A percentile compares a stretch with the other conserved stretches of the same genome.
Conservation (phyloP, 2,329 filamentous ascomycete species). For the Clonostachys rosea region DNA sequence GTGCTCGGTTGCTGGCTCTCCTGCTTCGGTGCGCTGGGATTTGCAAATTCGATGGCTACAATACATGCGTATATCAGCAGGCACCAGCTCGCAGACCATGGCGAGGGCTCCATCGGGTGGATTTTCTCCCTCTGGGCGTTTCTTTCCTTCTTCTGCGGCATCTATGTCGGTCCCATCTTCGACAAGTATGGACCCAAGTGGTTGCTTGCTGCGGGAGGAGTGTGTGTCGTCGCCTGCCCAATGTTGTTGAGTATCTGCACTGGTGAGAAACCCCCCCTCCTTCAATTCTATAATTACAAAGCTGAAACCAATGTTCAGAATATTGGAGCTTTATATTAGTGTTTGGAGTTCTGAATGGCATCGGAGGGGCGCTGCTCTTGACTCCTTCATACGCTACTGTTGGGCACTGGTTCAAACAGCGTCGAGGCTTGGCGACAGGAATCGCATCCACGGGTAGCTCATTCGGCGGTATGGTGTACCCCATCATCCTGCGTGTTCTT, state of each 20-base stretch:
- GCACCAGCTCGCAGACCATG: slow-evolving; percentile 66
- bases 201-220: slow-evolving; percentile 61
- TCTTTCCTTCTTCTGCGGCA: slow-evolving; percentile 74
- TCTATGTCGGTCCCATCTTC: slow-evolving; percentile 79
- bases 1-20: slow-evolving; percentile 67
- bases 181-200: slow-evolving; percentile 67
- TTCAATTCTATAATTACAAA: no score
- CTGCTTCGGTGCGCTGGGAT: slow-evolving; percentile 59
- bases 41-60: slow-evolving; percentile 50
- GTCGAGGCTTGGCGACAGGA: slow-evolving; percentile 50
- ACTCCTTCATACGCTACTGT: slow-evolving; percentile 21
- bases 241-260: slow-evolving; percentile 66
- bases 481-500: slow-evolving; percentile 2
- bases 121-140: slow-evolving; percentile 82
- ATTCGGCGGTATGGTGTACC: slow-evolving; percentile 35
- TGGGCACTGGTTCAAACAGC: slow-evolving; percentile 49
- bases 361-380: neutral
- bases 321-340: slow-evolving; percentile 2
- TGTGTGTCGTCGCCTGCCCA: slow-evolving; percentile 56
- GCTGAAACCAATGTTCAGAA: no score
- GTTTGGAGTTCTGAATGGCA: slow-evolving; percentile 4
- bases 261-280: neutral
- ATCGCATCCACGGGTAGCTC: slow-evolving; percentile 49
- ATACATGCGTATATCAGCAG: slow-evolving; percentile 73
- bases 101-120: slow-evolving; percentile 71